These are phyloP conservation scores for Besnoitia besnoiti DNA, from an alignment of 169 alveolate genomes.

Conservation along the genomic window DNA sequence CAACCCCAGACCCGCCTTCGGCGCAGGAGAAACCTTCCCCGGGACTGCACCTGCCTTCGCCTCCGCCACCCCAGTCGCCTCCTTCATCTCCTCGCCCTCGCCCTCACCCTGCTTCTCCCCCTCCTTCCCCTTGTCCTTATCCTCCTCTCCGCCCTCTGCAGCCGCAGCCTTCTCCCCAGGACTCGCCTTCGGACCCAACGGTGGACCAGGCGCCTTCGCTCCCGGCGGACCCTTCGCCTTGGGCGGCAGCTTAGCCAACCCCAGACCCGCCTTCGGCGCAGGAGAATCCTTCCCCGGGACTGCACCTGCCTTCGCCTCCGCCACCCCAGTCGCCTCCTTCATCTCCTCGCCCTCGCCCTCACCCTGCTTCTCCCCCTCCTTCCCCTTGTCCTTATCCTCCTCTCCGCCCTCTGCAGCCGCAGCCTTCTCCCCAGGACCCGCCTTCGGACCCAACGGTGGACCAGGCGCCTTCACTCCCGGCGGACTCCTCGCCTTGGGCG, in stretches of 20 bases:
- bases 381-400: neutral
- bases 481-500: neutral
- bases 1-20: neutral
- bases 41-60: neutral
- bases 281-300: neutral
- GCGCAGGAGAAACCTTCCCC: neutral
- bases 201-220: neutral
- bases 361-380: neutral
- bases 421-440: neutral
- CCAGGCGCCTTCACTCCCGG: neutral
- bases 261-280: neutral
- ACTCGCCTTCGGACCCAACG: neutral
- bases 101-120: neutral
- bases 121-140: neutral
- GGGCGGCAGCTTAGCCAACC: neutral
- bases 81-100: neutral
- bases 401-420: neutral
- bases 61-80: neutral
- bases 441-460: neutral
- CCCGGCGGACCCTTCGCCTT: neutral
- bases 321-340: neutral
- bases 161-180: neutral
- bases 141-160: neutral
- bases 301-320: neutral
- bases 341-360: neutral